Conservation (phyloP, 768 basidiomycete genomes). For the Lactifluus piperatus region DNA sequence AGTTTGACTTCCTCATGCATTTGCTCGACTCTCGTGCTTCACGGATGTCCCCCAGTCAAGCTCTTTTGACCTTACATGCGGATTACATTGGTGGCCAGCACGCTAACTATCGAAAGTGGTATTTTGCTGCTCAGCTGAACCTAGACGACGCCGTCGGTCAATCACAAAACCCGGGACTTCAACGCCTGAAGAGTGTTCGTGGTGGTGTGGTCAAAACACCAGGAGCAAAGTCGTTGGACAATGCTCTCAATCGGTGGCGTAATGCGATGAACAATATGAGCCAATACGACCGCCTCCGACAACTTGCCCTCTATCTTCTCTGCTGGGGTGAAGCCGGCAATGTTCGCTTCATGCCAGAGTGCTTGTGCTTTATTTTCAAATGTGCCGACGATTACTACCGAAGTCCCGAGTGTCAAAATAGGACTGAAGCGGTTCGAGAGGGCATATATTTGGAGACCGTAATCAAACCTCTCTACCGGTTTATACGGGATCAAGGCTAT, state of each 20-base stretch:
- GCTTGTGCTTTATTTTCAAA: conserved; percentile 99
- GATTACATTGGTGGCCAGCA: conserved; percentile 99
- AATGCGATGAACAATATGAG: conserved; percentile 99
- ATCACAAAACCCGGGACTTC: conserved; percentile 86
- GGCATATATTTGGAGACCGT: conserved; percentile 87
- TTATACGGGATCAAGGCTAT: conserved; percentile 96
- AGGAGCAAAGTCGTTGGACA: conserved; percentile 78
- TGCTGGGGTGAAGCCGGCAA: conserved; percentile 99
- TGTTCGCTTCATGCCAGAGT: conserved; percentile 94
- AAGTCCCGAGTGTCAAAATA: conserved; percentile 94
- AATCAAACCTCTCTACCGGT: conserved; percentile 91
- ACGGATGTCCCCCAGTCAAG: conserved; percentile 94
- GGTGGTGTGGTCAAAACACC: conserved; percentile 43
- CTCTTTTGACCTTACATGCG: conserved; percentile 91
- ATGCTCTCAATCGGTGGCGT: conserved; percentile 90
- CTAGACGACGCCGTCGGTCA: conserved; percentile 98
- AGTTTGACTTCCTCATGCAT: conserved; percentile 98
- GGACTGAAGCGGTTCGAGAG: conserved; percentile 86
- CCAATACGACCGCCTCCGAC: conserved; percentile 94
- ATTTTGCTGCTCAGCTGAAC: conserved; percentile 98
- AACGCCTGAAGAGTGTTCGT: conserved; percentile 80
- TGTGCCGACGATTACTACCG: conserved; percentile 99
- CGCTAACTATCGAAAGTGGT: conserved; percentile 99
- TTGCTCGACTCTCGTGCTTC: conserved; percentile 97
- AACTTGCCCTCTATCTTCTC: conserved; percentile 90